Evolutionary conservation across 2,329 filamentous ascomycete genomes (phyloP).

Genomic region (Laburnicola sp.): DNA sequence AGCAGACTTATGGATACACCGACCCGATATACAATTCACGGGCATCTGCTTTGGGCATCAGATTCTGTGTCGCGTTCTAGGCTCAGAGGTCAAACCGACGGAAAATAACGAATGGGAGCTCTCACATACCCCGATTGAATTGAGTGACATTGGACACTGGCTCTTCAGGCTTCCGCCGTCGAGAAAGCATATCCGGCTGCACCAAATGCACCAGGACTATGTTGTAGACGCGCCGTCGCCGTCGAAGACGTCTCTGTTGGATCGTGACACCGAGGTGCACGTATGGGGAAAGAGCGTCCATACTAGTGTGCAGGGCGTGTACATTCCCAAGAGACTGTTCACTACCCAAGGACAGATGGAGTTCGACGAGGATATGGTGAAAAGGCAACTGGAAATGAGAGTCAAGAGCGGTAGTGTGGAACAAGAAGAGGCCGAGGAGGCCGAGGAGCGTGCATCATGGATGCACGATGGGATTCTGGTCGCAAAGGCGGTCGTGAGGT

Average conservation of each 20-base stretch:
- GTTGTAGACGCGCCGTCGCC: conserved; percentile 43
- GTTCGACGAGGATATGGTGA: conserved; percentile 53
- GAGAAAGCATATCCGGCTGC: conserved; percentile 43
- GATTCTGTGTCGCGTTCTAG: conserved; percentile 50
- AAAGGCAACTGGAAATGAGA: conserved; percentile 49
- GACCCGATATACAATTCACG: conserved; percentile 56
- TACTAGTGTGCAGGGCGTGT: conserved; percentile 51
- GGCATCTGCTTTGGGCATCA: conserved; percentile 57
- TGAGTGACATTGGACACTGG: conserved; percentile 46
- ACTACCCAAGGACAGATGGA: conserved; percentile 54
- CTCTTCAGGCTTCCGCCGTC: conserved; percentile 45
- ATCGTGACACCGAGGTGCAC: conserved; percentile 50
- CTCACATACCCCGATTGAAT: conserved; percentile 47
- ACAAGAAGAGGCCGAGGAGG: conserved; percentile 43
- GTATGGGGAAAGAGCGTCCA: conserved; percentile 54
- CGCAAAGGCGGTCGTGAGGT: conserved; percentile 35
- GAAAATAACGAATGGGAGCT: conserved; percentile 52
- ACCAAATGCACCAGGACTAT: conserved; percentile 55
- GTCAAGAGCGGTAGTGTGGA: conserved; percentile 49
- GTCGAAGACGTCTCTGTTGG: conserved; percentile 23
- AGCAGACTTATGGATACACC: conserved; percentile 54
- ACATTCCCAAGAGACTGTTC: conserved; percentile 51
- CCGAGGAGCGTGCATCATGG: conserved; percentile 35
- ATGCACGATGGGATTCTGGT: conserved; percentile 37
- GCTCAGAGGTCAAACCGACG: conserved; percentile 44